Base-by-base conservation (phyloP, 306 rosid species). In the Acacia crassicarpa region DNA sequence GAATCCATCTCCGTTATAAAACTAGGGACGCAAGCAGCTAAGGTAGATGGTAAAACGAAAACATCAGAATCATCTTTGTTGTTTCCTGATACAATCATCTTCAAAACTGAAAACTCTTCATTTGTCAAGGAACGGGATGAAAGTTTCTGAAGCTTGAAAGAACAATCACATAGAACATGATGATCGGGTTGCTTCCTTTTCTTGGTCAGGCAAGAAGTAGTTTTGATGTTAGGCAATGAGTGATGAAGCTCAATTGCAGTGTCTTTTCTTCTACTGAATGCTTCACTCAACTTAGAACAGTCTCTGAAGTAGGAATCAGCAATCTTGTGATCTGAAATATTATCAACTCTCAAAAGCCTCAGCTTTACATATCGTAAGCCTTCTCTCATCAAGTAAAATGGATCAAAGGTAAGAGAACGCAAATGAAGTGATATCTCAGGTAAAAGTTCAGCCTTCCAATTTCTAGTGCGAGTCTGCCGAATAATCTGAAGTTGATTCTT, bases 101-200 rank as follows among this genome's bases (percentile, higher is more conserved):
- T 17, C 45, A 67, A 67, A 67, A 46, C 19, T 67, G 48, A 19
- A 35, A 41, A 44, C 22, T 49, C 75, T 70, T 43, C 75, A 41
- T 44, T 41, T 6, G 20, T 38, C 6, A 69, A 81, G 58, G 40
- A 63, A 1, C 40, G 41, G 5, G 71, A 49, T 62, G 72, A 23
- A 58, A 15, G 25, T 44, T 73, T 77, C 33, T 59, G 73, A 49
- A 46, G 30, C 65, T 77, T 82, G 38, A 45, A 70, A 45, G 81
- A 77, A 70, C 35, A 25, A 59, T 6, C 49, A 76, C 12, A 23
- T 16, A 23, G 19, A 78, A 61, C 33, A 61, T 59, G 66, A 44
- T 81, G 54, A 75, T 78, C 81, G 13, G 58, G 62, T 62, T n/a
- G 81, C 78, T 67, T 83, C 79, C 86, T 85, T 81, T 73, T 81